Evolutionary conservation across 176 grass and related monocot genomes (phyloP).

Genomic region (Stipa capillata): DNA sequence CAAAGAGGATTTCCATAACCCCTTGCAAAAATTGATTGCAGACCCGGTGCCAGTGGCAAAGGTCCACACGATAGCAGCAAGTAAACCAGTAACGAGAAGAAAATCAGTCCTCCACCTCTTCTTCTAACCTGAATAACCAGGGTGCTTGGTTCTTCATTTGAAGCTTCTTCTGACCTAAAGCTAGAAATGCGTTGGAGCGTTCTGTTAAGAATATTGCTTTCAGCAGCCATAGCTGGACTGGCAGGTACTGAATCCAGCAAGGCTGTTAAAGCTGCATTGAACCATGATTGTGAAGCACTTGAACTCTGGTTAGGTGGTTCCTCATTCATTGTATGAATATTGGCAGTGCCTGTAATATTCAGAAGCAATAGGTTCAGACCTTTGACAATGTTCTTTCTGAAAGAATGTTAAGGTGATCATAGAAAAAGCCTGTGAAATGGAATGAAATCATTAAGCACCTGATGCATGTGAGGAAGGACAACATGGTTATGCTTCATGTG

Average conservation of each 20-base stretch:
- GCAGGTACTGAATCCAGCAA: slow-evolving; percentile 75
- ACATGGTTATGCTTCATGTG: slow-evolving; percentile 31
- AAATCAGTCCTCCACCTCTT: slow-evolving; percentile 40
- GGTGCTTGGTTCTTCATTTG: slow-evolving; percentile 17
- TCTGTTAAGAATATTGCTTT: slow-evolving; percentile 53
- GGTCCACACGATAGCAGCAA: slow-evolving; percentile 64
- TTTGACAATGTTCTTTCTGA: neutral
- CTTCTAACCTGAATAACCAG: slow-evolving; percentile 26
- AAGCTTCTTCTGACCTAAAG: slow-evolving; percentile 54
- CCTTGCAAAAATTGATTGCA: slow-evolving; percentile 45
- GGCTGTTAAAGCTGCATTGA: slow-evolving; percentile 40
- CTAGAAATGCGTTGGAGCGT: slow-evolving; percentile 75
- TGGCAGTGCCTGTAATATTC: slow-evolving; percentile 38
- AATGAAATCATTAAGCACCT: slow-evolving; percentile 42
- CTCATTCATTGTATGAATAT: slow-evolving; percentile 27
- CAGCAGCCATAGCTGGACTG: slow-evolving; percentile 74
- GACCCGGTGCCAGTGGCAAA: slow-evolving; percentile 47
- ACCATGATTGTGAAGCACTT: slow-evolving; percentile 51
- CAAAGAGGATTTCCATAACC: slow-evolving; percentile 31
- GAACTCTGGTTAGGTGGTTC: slow-evolving; percentile 8
- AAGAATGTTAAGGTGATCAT: neutral
- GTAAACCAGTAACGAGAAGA: slow-evolving; percentile 54
- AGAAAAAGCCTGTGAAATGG: neutral
- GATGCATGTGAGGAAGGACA: slow-evolving; percentile 37
- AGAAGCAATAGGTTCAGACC: slow-evolving; percentile 11